Base-by-base conservation (phyloP, 257 asterid species). In the Fraxinus cuspidata region DNA sequence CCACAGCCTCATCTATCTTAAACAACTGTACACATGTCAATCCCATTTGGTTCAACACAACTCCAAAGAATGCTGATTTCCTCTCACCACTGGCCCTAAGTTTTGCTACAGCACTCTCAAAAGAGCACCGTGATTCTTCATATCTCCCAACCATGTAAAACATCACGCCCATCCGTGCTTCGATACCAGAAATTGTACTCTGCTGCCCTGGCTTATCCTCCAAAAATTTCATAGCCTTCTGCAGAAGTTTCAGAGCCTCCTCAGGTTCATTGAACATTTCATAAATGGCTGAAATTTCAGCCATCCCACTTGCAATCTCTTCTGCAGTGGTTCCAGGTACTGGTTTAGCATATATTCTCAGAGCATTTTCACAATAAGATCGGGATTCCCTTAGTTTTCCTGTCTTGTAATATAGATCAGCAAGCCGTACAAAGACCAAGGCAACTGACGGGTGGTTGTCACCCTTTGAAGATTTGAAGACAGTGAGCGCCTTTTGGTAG, bases 131-230 rank as follows among this genome's bases (percentile, higher is more conserved):
- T 34, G 99, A 94, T 70, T 92, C 99, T 77, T 96, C 99, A 81
- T 90, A 93, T 75, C 90, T 86, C 23, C 94, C 94, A 25, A 92
- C 87, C 98, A 93, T 85, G 85, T 96, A 96, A 71, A 85, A 89
- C 98, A 96, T 96, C 71, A 96, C 98, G 27, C 99, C 99, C 87
- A 90, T 89, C 51, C 98, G 88, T 37, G 99, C 97, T 85, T 93
- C 97, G 35, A 96, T 93, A 65, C 99, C 99, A 77, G 99, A 96
- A 76, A 93, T 84, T 1, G 97, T 93, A 80, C 94, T 90, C 42
- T 93, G 99, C 88, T 90, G 99, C 70, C 99, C 99, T 3, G 98
- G 98, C 86, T 89, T 93, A 83, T 92, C 99, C 85, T 90, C 98
- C 86, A 96, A 75, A 23, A 92, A 85, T 81, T 93, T 93, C 96